phyloP scores from a whole-genome alignment of 352 stramenopile species.

The Globisporangium solare region DNA sequence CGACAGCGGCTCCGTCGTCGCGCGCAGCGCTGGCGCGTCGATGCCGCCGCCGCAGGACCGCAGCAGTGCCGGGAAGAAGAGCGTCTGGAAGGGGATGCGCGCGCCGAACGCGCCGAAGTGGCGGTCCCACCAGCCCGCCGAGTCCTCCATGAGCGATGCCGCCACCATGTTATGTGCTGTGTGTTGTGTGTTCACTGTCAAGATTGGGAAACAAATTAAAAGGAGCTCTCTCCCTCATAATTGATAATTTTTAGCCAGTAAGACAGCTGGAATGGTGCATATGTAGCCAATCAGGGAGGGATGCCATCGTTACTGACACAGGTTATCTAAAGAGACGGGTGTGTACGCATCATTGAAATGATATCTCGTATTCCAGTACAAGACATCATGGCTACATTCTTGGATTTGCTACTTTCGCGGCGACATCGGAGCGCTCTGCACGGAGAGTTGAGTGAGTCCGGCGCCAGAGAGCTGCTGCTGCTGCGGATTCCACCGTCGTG shows the following conservation, averaged over 20 bases:
- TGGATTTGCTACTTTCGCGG: slow-evolving; percentile 3
- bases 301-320: too few species aligned
- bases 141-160: slow-evolving; percentile 4
- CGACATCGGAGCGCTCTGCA: slow-evolving; percentile 8
- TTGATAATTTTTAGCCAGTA: too few species aligned
- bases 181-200: too few species aligned
- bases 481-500: neutral
- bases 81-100: slow-evolving; percentile 23
- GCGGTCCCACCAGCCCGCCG: slow-evolving; percentile 28
- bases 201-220: too few species aligned
- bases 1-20: slow-evolving; percentile 27
- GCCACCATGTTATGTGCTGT: too few species aligned
- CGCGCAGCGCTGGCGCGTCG: too few species aligned
- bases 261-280: too few species aligned
- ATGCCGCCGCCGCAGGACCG: slow-evolving; percentile 20
- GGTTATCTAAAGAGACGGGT: too few species aligned
- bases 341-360: too few species aligned
- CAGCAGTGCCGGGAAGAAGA: slow-evolving; percentile 62
- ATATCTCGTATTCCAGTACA: neutral
- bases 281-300: too few species aligned
- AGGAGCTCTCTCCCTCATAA: too few species aligned
- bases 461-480: slow-evolving; percentile 4
- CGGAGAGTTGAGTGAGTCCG: neutral
- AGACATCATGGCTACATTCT: neutral
- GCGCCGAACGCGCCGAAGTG: slow-evolving; percentile 12